Conservation (phyloP, 2,329 filamentous ascomycete genomes). For the Sporothrix mexicana region DNA sequence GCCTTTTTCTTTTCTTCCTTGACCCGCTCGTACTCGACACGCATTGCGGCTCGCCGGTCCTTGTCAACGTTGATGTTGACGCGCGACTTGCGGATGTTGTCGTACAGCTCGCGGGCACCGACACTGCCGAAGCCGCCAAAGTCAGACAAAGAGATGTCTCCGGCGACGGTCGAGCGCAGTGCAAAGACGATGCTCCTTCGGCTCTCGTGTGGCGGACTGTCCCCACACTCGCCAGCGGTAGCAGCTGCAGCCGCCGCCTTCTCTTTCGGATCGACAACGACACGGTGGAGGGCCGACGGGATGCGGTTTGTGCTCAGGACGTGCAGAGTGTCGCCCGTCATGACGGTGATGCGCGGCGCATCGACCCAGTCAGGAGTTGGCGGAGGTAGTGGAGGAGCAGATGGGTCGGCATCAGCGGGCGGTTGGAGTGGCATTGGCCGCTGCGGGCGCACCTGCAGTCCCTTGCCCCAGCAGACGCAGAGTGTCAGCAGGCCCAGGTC, state of each 20-base stretch:
- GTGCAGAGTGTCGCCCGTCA: slow-evolving; percentile 38
- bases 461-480: slow-evolving; percentile 38
- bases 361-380: slow-evolving; percentile 33
- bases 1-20: background rate
- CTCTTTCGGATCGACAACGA: slow-evolving; percentile 34
- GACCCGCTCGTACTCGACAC: slow-evolving; percentile 12
- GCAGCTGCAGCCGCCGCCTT: background rate
- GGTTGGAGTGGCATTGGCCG: background rate
- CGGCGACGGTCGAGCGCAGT: slow-evolving; percentile 36
- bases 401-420: background rate
- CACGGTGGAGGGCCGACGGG: slow-evolving; percentile 38
- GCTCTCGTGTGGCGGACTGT: background rate
- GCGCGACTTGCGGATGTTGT: slow-evolving; percentile 35
- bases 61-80: slow-evolving; percentile 39
- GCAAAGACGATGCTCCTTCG: slow-evolving; percentile 41
- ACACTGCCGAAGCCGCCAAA: slow-evolving; percentile 36
- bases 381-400: background rate
- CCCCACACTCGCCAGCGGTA: background rate
- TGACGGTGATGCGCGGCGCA: slow-evolving; percentile 37
- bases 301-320: slow-evolving; percentile 35
- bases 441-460: slow-evolving; percentile 37
- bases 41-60: slow-evolving; percentile 34
- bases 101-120: slow-evolving; percentile 34
- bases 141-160: slow-evolving; percentile 34
- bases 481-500: slow-evolving; percentile 40